Base-by-base conservation (phyloP, 352 stramenopile species). In the Pythium dissotocum region DNA sequence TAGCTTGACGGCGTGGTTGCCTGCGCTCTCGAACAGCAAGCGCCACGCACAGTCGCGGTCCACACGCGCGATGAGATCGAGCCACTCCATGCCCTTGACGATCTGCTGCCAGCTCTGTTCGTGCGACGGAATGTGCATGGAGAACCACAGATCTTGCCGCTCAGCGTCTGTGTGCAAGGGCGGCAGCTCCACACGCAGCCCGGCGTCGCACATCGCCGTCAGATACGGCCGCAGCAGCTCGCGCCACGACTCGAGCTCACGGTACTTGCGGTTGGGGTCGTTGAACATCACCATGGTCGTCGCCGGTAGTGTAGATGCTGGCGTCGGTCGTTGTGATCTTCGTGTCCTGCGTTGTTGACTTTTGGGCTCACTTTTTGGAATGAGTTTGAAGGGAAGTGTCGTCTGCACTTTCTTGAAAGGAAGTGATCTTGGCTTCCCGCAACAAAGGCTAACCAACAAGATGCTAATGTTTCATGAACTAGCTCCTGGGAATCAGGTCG, bases 21-120 rank as follows among this genome's bases (percentile, higher is more conserved):
- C 62, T 3, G 54, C 28, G 6, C 18, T 14, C 2, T 63, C 54
- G 40, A 62, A 69, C 16, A 69, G 52, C 62, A 69, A 56, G 16
- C 21, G n/a, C 62, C 62, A 69, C 24, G 53, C 62, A 0, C 9
- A 30, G 24, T n/a, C 16, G 62, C 56, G 42, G 42, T 69, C 62
- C 40, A 69, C 62, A 12, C 62, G 62, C 30, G 62, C 53, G 16
- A 69, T 42, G 21, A 69, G 24, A 13, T 69, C 62, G 1, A 69
- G 24, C 16, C 61, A 35, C 42, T 69, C 62, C 10, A 69, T 52
- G 36, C 40, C 62, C 33, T 69, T 56, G 42, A 69, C 56, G 6
- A 69, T 32, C 42, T 33, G 42, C 28, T 33, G 42, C 62, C 62
- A 69, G 33, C 4, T 18, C 8, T 53, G 53, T 24, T 58, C 57